Evolutionary conservation across 2,329 filamentous ascomycete genomes (phyloP).

Genomic region (Trichoderma atrobrunneum): DNA sequence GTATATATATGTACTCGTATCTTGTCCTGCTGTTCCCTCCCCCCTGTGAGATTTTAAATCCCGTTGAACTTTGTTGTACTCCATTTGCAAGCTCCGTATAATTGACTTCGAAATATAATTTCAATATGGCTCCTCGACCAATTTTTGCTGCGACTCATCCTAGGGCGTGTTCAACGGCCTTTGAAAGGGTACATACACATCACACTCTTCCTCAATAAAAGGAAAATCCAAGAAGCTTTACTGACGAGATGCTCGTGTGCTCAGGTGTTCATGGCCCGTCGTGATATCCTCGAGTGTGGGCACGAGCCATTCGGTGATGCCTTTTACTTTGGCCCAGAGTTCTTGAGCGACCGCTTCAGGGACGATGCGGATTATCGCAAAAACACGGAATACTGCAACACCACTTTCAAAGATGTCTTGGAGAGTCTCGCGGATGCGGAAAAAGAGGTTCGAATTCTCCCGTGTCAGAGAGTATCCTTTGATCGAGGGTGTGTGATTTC

Average conservation of each 20-base stretch:
- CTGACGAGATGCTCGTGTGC: neutral
- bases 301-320: constrained; percentile 97
- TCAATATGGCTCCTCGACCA: constrained; percentile 62
- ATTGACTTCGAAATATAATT: too few relatives aligned
- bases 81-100: neutral
- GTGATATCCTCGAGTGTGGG: constrained; percentile 74
- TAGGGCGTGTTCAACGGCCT: constrained; percentile 91
- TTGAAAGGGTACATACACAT: constrained; percentile 71
- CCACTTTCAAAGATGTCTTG: constrained; percentile 75
- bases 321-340: constrained; percentile 93
- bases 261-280: constrained; percentile 94
- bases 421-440: constrained; percentile 69
- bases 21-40: neutral
- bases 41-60: neutral
- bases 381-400: constrained; percentile 64
- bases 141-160: constrained; percentile 95
- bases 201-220: neutral
- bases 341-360: constrained; percentile 75
- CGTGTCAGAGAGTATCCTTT: neutral
- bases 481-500: neutral
- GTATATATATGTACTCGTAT: neutral
- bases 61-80: neutral
- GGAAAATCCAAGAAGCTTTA: too few relatives aligned
- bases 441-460: constrained; percentile 61
- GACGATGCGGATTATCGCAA: constrained; percentile 57